Evolutionary conservation across 2,329 filamentous ascomycete genomes (phyloP), one percentile per base, ranked within the genome.

Genomic region (Stemphylium vesicarium): DNA sequence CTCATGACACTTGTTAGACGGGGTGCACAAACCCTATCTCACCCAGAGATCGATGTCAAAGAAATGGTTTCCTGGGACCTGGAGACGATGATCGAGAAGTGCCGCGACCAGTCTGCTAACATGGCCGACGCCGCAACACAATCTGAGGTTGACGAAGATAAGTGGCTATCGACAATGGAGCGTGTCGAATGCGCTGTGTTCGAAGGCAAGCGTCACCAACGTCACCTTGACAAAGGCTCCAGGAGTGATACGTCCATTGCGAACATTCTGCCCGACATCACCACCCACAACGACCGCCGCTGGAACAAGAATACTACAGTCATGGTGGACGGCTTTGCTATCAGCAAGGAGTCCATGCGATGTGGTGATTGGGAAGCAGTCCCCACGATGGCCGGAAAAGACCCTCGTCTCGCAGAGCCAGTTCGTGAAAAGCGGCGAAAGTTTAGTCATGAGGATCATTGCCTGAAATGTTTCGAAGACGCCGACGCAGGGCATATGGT

Each of bases 1-100:
- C 74, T 85, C 2, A 85, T 84, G 76, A 79, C 79, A 1, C 70
- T 86, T 13, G 75, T 85, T 31, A 80, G 83, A 15, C 79, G 82
- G 26, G 83, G 84, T 36, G 80, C 82, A 8, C 81, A 82, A 49
- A 82, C 81, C 5, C 72, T 85, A 10, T 78, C 81, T 8, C 75
- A 80, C 57, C 78, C 81, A 0, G 78, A 84, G 52, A 79, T 85
- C 29, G 79, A 85, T 53, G 77, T 82, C 4, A 80, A 78, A 4
- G 81, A 85, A 49, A 85, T 86, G 81, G 66, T 85, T 0, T 77
- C 74, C n/a, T 86, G 84, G 83, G 79, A 84, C 52, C 81, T 82
- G 67, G 73, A 80, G 1, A 84, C 81, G 0, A 83, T 81, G 54
- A 70, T 85, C 26, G 75, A 79, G 16, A 82, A 82, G 51, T 85